Percentiles rank a stretch among this genome's conserved stretches.
Conservation (phyloP, 2,329 filamentous ascomycete genomes). For the Fonsecaea multimorphosa region DNA sequence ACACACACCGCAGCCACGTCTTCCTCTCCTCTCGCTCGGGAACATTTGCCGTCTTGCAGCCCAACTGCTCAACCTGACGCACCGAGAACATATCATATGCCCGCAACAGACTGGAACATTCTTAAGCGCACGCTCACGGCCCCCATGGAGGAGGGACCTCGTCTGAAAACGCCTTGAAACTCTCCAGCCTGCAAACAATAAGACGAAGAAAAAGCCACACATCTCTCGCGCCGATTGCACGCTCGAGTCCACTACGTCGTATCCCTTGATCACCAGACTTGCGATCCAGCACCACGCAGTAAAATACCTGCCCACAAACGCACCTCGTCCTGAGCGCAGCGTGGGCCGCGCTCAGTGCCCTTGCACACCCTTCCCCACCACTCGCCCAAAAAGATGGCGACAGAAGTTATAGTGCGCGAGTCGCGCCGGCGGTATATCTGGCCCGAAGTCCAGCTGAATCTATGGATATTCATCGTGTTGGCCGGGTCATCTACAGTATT, state of each 20-base stretch:
- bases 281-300: not conserved
- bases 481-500: conserved; percentile 63
- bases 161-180: not conserved
- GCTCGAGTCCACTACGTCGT: not conserved
- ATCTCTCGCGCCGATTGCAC: not conserved
- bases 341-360: conserved; percentile 18
- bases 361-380: conserved; percentile 7
- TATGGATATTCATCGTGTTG: conserved; percentile 69
- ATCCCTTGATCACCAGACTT: not conserved
- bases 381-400: conserved; percentile 42
- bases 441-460: conserved; percentile 69
- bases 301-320: not conserved
- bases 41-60: conserved; percentile 20
- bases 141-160: not conserved
- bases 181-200: not conserved
- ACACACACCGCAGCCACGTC: conserved; percentile 19
- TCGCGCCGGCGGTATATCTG: conserved; percentile 62
- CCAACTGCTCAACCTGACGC: conserved; percentile 4
- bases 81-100: not conserved
- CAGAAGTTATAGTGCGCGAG: conserved; percentile 43
- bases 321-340: not conserved
- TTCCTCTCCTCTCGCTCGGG: conserved; percentile 6
- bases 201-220: not conserved
- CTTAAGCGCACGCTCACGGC: not conserved
- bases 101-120: not conserved